A percentile compares a stretch with the other conserved stretches of the same genome.
Conservation (phyloP, 192 early-diverging fungal species). For the Podila clonocystis region DNA sequence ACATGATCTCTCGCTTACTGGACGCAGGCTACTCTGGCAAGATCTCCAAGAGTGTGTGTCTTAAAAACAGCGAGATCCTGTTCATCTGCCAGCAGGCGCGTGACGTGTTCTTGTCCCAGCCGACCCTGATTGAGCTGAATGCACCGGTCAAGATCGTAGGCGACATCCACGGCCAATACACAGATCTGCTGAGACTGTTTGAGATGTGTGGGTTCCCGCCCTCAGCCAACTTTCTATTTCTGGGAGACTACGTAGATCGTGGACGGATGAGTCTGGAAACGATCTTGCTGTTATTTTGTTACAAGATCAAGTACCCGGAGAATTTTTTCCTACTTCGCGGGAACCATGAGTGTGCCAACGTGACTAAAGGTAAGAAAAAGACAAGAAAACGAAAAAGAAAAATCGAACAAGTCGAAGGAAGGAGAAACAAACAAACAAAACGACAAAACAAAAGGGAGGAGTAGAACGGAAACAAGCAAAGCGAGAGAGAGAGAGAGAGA, state of each 20-base stretch:
- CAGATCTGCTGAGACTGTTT: constrained; percentile 91
- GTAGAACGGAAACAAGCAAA: background rate
- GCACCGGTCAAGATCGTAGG: constrained; percentile 85
- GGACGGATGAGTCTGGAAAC: constrained; percentile 96
- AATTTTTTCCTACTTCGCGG: constrained; percentile 97
- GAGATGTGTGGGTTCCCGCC: constrained; percentile 96
- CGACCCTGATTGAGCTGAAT: constrained; percentile 79
- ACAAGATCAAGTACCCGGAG: constrained; percentile 97
- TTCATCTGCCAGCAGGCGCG: constrained; percentile 85
- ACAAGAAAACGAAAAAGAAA: background rate
- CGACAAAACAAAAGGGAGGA: background rate
- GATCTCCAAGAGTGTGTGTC: constrained; percentile 78
- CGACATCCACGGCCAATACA: constrained; percentile 96
- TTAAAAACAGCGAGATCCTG: constrained; percentile 89
- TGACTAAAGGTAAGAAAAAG: constrained; percentile 75
- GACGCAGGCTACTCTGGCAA: constrained; percentile 80
- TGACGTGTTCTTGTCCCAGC: constrained; percentile 91
- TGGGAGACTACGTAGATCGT: constrained; percentile 98
- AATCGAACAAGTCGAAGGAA: background rate
- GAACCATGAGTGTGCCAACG: constrained; percentile 95
- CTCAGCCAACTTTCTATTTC: constrained; percentile 88
- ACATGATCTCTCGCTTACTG: constrained; percentile 87
- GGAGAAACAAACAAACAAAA: background rate
- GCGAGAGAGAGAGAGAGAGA: background rate
- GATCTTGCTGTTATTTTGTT: constrained; percentile 91